Evolutionary conservation across 2,329 filamentous ascomycete genomes (phyloP), one percentile per base, ranked within the genome.

Genomic region (Alternaria angustiovoidea): DNA sequence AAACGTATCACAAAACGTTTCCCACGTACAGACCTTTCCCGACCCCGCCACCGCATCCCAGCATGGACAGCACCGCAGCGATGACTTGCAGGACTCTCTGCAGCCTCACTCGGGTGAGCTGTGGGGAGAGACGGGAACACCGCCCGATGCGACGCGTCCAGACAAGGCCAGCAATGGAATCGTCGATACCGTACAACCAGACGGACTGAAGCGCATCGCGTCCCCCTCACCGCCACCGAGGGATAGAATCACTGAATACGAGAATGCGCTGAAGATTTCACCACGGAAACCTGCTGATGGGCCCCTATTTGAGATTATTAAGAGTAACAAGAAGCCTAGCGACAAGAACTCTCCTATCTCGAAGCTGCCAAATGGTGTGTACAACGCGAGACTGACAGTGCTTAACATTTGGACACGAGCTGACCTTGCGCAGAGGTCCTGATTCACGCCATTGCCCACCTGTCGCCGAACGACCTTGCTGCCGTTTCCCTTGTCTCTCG

Each of bases 401-500:
- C 7, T 42, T 12, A 18, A 26, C 39, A 16, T 42, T 74, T 7
- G 39, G 22, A 11, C 14, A 24, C 18, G 39, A 44, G 26, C 56
- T 65, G 38, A 65, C 51, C 74, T 54, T 16, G 44, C 58, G 36
- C 78, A 97, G 95, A 99, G 84, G 89, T 98, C 58, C 80, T 98
- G 78, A 97, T 92, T 11, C 93, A 97, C 72, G 89, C 96, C 32
- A 81, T 98, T 58, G 97, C 95, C 39, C 92, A 98, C 81, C 84
- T 99, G 53, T 90, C 94, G 52, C 93, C 94, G 9, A 88, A 92
- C 64, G 93, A 94, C 24, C 87, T 98, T 69, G 89, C 90, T 18
- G 87, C 90, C 9, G 90, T 97, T 11, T 90, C 93, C 18, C 85
- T 96, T 51, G 93, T 98, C 30, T 97, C 92, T 34, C 92, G 89